These are phyloP conservation scores for Lunasporangiospora selenospora DNA, from an alignment of 192 early-diverging fungal species.

Conservation along the genomic window DNA sequence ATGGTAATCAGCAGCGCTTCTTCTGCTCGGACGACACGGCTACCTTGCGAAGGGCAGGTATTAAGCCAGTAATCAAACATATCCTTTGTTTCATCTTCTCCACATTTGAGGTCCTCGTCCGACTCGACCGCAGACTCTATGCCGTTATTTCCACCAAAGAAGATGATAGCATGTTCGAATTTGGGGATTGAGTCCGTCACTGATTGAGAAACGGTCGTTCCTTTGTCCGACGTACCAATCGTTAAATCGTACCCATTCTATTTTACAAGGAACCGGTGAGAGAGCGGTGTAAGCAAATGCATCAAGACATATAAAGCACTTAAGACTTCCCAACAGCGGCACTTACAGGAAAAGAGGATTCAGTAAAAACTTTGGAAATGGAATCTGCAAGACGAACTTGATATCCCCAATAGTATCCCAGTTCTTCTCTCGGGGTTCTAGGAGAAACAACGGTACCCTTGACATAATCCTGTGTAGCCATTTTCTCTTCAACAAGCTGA, in stretches of 20 bases:
- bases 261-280: not conserved
- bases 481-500: constrained; percentile 21
- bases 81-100: constrained; percentile 60
- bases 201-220: constrained; percentile 18
- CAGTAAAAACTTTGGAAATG: constrained; percentile 65
- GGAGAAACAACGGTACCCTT: constrained; percentile 65
- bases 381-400: constrained; percentile 63
- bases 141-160: constrained; percentile 74
- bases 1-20: constrained; percentile 59
- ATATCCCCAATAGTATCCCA: constrained; percentile 76
- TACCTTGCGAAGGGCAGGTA: constrained; percentile 62
- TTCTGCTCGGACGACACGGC: constrained; percentile 68
- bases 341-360: constrained; percentile 60
- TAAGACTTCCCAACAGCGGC: not conserved
- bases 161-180: constrained; percentile 63
- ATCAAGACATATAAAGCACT: not conserved
- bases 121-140: constrained; percentile 69
- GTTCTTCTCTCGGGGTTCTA: constrained; percentile 61
- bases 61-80: constrained; percentile 71
- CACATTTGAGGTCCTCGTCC: constrained; percentile 60
- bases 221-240: constrained; percentile 65
- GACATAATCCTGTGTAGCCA: constrained; percentile 45
- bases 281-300: not conserved
- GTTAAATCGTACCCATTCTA: constrained; percentile 71
- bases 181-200: constrained; percentile 10